Conservation (phyloP, 768 basidiomycete genomes). For the Leccinum boreale region DNA sequence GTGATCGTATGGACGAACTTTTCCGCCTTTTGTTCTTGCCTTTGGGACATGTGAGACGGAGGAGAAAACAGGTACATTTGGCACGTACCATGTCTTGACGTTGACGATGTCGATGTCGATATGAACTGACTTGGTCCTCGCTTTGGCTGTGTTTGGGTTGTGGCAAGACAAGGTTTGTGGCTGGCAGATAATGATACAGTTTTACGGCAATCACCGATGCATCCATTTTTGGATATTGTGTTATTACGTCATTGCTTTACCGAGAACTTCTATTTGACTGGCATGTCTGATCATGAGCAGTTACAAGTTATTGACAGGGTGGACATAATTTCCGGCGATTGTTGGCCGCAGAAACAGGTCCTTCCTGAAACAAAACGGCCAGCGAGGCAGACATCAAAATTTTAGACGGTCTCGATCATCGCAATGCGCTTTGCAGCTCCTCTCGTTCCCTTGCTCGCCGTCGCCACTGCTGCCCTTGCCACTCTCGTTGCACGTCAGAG, state of each 20-base stretch:
- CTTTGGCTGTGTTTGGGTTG: conserved; percentile 38
- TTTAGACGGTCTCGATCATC: background rate
- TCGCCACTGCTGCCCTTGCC: conserved; percentile 16
- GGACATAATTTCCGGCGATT: background rate
- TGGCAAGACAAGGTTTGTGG: conserved; percentile 59
- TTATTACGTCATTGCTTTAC: too few species aligned
- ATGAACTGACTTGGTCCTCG: conserved; percentile 35
- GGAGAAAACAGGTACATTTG: background rate
- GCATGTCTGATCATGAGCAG: background rate
- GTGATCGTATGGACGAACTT: conserved; percentile 29
- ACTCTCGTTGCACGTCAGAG: conserved; percentile 18
- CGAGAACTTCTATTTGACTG: too few species aligned
- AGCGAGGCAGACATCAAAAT: background rate
- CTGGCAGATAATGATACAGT: conserved; percentile 40
- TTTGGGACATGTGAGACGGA: conserved; percentile 14
- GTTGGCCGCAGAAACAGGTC: background rate
- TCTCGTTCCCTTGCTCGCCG: conserved; percentile 12
- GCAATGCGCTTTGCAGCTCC: conserved; percentile 18
- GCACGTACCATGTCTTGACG: conserved; percentile 67
- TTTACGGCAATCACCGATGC: conserved; percentile 34
- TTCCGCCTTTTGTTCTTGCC: conserved; percentile 43
- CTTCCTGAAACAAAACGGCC: background rate
- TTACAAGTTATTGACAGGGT: background rate
- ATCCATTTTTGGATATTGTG: too few species aligned
- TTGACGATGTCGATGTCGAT: conserved; percentile 54